Evolutionary conservation across 2,329 filamentous ascomycete genomes (phyloP).

Genomic region (Penicillium sp.): DNA sequence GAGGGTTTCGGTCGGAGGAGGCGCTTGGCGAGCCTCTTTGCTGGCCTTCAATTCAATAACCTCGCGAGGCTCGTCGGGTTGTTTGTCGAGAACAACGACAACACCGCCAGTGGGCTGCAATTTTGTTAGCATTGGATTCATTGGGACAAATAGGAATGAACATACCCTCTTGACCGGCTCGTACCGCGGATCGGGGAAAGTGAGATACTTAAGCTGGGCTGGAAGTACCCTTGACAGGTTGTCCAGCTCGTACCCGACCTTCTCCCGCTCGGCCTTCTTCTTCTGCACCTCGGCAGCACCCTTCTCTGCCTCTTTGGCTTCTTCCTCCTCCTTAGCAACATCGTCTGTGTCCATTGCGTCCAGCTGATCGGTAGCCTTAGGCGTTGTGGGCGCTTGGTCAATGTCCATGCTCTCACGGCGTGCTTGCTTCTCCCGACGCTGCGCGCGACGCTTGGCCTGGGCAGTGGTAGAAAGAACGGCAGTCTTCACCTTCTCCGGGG

Average conservation of each 20-base stretch:
- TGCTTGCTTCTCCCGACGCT: conserved; percentile 89
- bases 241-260: conserved; percentile 90
- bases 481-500: conserved; percentile 88
- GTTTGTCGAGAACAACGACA: conserved; percentile 82
- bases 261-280: conserved; percentile 94
- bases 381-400: conserved; percentile 72
- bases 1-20: conserved; percentile 42
- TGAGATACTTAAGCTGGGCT: conserved; percentile 91
- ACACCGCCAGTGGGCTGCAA: conserved; percentile 84
- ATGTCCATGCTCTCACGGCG: conserved; percentile 94
- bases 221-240: conserved; percentile 97
- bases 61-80: conserved; percentile 72
- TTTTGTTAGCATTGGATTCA: conserved; percentile 41
- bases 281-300: conserved; percentile 61
- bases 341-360: conserved; percentile 82
- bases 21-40: conserved; percentile 55
- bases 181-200: conserved; percentile 85
- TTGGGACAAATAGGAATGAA: conserved; percentile 13
- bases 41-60: conserved; percentile 90
- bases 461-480: conserved; percentile 95
- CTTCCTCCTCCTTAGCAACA: conserved; percentile 62
- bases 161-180: conserved; percentile 87
- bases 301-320: conserved; percentile 59
- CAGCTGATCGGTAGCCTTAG: conserved; percentile 59
- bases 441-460: conserved; percentile 90